phyloP scores from a whole-genome alignment of 257 asterid genomes.

The Leptodermis oblonga region DNA sequence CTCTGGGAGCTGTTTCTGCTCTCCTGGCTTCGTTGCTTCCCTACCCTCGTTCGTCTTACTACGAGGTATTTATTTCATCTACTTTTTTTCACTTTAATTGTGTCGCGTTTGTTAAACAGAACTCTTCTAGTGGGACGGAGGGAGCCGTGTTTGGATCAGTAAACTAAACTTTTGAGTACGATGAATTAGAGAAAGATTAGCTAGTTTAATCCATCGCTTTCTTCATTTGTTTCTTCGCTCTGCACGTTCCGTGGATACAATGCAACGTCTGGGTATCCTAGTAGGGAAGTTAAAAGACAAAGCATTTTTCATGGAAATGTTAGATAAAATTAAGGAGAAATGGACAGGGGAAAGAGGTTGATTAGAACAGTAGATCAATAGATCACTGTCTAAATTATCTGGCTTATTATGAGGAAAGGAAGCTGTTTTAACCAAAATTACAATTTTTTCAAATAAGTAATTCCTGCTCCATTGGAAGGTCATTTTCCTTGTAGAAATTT shows the following conservation, averaged over 20 bases:
- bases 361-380: neutral
- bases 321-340: neutral
- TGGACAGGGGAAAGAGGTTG: neutral
- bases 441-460: too few species aligned
- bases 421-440: too few species aligned
- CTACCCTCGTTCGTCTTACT: slow-evolving; percentile 41
- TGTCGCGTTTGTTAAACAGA: too few species aligned
- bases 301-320: neutral
- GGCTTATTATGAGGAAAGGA: too few species aligned
- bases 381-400: too few species aligned
- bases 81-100: too few species aligned
- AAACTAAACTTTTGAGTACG: too few species aligned
- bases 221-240: too few species aligned
- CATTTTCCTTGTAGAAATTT: neutral
- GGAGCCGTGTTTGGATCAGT: too few species aligned
- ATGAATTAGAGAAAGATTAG: too few species aligned
- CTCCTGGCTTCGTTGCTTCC: slow-evolving; percentile 52
- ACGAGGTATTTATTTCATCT: slow-evolving; percentile 47
- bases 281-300: neutral
- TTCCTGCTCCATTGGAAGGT: neutral
- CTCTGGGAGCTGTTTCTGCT: slow-evolving; percentile 45
- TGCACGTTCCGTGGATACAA: neutral
- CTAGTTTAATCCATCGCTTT: too few species aligned
- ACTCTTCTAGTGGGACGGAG: too few species aligned
- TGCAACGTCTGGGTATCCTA: slow-evolving; percentile 3